These are phyloP conservation scores for Stachybotrys chlorohalonatus DNA, from an alignment of 2,329 filamentous ascomycete genomes.

Conservation along the genomic window DNA sequence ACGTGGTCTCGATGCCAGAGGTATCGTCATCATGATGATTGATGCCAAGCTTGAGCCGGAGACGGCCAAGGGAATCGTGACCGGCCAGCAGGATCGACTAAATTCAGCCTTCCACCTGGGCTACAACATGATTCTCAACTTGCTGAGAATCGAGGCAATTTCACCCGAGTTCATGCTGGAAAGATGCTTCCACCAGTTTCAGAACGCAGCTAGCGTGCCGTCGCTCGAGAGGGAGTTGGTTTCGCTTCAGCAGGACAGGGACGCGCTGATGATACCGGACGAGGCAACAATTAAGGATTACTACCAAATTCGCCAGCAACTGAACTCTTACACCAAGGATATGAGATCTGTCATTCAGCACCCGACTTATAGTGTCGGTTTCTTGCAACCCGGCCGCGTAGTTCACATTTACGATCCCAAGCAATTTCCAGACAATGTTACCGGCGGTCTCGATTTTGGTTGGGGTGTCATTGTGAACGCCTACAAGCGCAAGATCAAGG, in stretches of 20 bases:
- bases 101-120: slow-evolving; percentile 97
- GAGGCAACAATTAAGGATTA: slow-evolving; percentile 90
- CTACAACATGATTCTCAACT: slow-evolving; percentile 98
- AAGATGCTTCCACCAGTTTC: slow-evolving; percentile 95
- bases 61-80: slow-evolving; percentile 89
- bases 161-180: slow-evolving; percentile 99
- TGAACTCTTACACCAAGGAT: slow-evolving; percentile 76
- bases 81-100: slow-evolving; percentile 91
- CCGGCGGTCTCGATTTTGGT: slow-evolving; percentile 60
- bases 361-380: slow-evolving; percentile 76
- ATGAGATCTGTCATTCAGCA: slow-evolving; percentile 90
- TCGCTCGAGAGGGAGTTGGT: slow-evolving; percentile 74
- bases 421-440: slow-evolving; percentile 29
- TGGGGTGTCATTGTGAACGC: slow-evolving; percentile 87
- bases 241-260: slow-evolving; percentile 66
- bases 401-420: slow-evolving; percentile 72
- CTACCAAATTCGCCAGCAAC: slow-evolving; percentile 77
- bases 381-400: slow-evolving; percentile 78
- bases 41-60: slow-evolving; percentile 92
- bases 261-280: slow-evolving; percentile 69
- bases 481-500: slow-evolving; percentile 56
- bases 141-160: slow-evolving; percentile 97
- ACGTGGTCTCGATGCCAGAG: slow-evolving; percentile 92
- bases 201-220: slow-evolving; percentile 83
- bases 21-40: slow-evolving; percentile 99